These are phyloP conservation scores for Fusarium mangiferae DNA, from an alignment of 2,329 filamentous ascomycete genomes.

Conservation along the genomic window DNA sequence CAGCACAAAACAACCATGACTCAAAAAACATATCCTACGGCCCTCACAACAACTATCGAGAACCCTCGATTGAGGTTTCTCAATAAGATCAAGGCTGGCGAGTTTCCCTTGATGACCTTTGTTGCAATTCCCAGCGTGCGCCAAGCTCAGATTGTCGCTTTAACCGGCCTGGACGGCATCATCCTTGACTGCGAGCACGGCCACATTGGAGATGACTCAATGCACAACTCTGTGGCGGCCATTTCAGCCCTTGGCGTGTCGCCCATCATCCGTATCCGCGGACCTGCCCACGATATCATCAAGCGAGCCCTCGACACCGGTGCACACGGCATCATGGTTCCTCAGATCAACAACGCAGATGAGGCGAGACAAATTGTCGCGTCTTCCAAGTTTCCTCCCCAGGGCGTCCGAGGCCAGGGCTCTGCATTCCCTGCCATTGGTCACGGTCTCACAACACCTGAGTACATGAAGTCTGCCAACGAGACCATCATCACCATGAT, in stretches of 20 bases:
- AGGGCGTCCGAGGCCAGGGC: constrained; percentile 56
- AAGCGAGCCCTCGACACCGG: constrained; percentile 58
- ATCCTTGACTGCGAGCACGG: constrained; percentile 54
- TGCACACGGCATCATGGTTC: constrained; percentile 57
- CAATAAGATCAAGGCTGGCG: constrained; percentile 53
- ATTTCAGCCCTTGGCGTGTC: constrained; percentile 16
- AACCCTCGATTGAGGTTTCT: constrained; percentile 57
- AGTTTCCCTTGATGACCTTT: constrained; percentile 60
- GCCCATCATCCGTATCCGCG: constrained; percentile 27
- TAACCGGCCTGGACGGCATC: constrained; percentile 60
- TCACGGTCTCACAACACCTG: constrained; percentile 51
- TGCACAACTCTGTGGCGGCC: constrained; percentile 14
- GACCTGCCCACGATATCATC: constrained; percentile 48
- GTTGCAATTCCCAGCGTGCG: constrained; percentile 59
- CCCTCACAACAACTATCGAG: constrained; percentile 44
- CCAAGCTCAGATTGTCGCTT: constrained; percentile 59
- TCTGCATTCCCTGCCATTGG: constrained; percentile 55
- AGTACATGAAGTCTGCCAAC: constrained; percentile 57
- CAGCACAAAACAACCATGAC: constrained; percentile 1
- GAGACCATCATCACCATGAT: constrained; percentile 56
- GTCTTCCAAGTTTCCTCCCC: constrained; percentile 57
- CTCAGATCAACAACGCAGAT: constrained; percentile 55
- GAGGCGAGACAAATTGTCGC: constrained; percentile 52
- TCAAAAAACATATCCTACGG: constrained; percentile 12
- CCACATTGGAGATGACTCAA: constrained; percentile 15